These are phyloP conservation scores for Fusarium pininemorale DNA, from an alignment of 2,329 filamentous ascomycete species.

Conservation along the genomic window DNA sequence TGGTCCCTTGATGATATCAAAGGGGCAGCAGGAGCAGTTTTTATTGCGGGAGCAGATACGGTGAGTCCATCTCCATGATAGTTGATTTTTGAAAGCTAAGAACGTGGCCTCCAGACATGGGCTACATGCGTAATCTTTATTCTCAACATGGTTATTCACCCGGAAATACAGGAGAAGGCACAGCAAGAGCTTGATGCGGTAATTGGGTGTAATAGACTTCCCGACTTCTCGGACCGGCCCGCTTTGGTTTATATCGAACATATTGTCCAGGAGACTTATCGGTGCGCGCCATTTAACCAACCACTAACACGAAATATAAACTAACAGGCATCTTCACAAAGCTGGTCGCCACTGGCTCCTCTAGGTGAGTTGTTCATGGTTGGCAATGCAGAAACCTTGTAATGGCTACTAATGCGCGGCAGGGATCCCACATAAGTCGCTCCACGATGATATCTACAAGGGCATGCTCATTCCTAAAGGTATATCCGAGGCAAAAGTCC, in stretches of 20 bases:
- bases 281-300: slow-evolving; percentile 32
- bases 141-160: slow-evolving; percentile 54
- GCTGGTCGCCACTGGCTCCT: slow-evolving; percentile 56
- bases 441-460: slow-evolving; percentile 65
- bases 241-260: slow-evolving; percentile 55
- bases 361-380: slow-evolving; percentile 46
- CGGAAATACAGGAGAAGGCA: slow-evolving; percentile 57
- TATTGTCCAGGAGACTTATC: slow-evolving; percentile 56
- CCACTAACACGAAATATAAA: not conserved
- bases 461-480: slow-evolving; percentile 67
- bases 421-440: slow-evolving; percentile 63
- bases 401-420: slow-evolving; percentile 13
- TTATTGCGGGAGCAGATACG: slow-evolving; percentile 59
- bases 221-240: slow-evolving; percentile 55
- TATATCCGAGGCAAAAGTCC: not conserved
- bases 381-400: not conserved
- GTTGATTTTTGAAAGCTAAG: slow-evolving; percentile 37
- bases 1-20: slow-evolving; percentile 56
- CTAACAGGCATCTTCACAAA: slow-evolving; percentile 10
- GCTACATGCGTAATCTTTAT: slow-evolving; percentile 51
- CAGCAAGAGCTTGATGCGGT: slow-evolving; percentile 57
- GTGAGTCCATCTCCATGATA: slow-evolving; percentile 31
- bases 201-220: slow-evolving; percentile 53
- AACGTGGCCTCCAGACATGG: slow-evolving; percentile 35
- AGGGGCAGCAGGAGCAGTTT: slow-evolving; percentile 59